Percentiles rank a stretch among this genome's conserved stretches.
Evolutionary conservation across 1,284 basidiomycete species (phyloP).

Genomic region (Apiotrichum brassicae): DNA sequence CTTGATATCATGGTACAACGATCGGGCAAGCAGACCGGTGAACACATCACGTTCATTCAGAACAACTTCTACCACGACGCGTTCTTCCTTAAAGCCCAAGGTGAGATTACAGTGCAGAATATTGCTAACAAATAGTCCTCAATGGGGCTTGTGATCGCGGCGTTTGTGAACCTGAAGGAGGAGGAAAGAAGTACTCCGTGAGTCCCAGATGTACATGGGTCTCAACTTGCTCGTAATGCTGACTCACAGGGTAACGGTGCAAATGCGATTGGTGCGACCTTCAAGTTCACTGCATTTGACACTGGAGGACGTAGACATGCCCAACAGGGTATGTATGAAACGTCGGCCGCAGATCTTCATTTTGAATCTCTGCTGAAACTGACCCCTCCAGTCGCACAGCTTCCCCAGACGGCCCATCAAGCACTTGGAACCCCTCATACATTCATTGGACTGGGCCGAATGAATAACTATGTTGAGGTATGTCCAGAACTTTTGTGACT

Average conservation of each 20-base stretch:
- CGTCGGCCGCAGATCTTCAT: background rate
- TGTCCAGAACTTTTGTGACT: too few species aligned
- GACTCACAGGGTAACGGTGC: conserved; percentile 76
- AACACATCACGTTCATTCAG: conserved; percentile 69
- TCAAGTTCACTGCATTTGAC: conserved; percentile 95
- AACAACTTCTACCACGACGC: conserved; percentile 99
- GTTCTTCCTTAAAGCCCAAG: conserved; percentile 94
- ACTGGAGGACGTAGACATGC: conserved; percentile 84
- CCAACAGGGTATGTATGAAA: conserved; percentile 62
- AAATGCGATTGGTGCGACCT: conserved; percentile 88
- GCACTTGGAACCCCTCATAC: conserved; percentile 84
- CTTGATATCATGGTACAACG: conserved; percentile 88
- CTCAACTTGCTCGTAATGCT: background rate
- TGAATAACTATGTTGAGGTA: conserved; percentile 97
- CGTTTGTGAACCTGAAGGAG: conserved; percentile 59
- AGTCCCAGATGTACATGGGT: conserved; percentile 25
- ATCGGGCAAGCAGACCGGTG: conserved; percentile 55
- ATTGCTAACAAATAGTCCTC: conserved; percentile 56
- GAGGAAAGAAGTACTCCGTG: conserved; percentile 64
- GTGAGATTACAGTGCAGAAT: conserved; percentile 49
- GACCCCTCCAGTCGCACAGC: conserved; percentile 75
- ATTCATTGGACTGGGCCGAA: conserved; percentile 93
- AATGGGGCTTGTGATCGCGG: conserved; percentile 84
- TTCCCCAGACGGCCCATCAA: conserved; percentile 86
- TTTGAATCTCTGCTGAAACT: too few species aligned